Evolutionary conservation across 1,139 yeast genomes (phyloP), one percentile per base, ranked within the genome.

Genomic region (Oligophagozyma castellii): DNA sequence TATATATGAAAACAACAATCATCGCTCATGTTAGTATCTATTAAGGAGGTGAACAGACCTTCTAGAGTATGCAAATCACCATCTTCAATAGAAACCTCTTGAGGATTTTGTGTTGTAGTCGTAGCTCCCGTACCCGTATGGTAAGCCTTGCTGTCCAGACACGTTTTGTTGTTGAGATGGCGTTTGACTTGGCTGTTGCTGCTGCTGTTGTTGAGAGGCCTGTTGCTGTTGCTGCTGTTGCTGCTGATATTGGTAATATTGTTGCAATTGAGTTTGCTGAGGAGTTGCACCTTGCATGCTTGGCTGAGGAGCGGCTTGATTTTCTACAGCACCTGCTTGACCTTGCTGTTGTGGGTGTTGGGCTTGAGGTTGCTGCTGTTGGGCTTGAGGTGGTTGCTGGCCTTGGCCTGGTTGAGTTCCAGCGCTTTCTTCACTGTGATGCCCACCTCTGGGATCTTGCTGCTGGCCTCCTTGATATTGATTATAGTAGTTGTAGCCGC

Each of bases 251-350:
- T 49, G 54, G 26, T 50, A 50, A 35, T 51, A 48, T 37, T 51
- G 55, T 32, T 50, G 55, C 31, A 42, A 43, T 29, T 50, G 52
- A 16, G 43, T 40, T 32, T 48, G 51, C 30, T 48, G 53, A 27
- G 46, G 48, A 19, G 40, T 44, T 40, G 36, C 28, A 34, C 31
- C 43, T 30, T 35, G 48, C 34, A 33, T 44, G 12, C 36, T 31
- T 34, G 36, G 43, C 26, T 40, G 44, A 24, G 40, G 33, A 24
- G 38, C 28, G 23, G 36, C 35, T 10, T 34, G 36, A 18, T 34
- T 35, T 27, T 33, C 40, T 15, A 31, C 30, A 24, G 36, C 23
- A 14, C 21, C 15, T 8, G 28, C 10, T 26, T 26, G 28, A 14
- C 22, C 24, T 8, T 26, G 22, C 13, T 13, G 42, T 27, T 34